Evolutionary conservation across 768 basidiomycete species (phyloP).

Genomic region (Candolleomyces aberdarensis): DNA sequence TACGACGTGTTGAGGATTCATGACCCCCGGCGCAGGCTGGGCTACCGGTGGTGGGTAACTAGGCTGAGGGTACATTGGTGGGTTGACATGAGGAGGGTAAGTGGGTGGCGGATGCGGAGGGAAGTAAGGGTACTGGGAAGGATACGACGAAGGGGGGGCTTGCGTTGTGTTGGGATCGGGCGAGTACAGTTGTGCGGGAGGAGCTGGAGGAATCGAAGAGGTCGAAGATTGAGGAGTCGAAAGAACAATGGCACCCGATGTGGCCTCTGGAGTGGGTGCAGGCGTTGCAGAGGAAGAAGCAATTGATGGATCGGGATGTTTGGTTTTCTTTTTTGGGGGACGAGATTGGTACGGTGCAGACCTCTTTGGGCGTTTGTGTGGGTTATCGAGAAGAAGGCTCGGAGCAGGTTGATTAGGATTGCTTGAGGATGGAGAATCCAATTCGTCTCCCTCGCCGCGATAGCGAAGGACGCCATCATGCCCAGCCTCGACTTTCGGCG

Average conservation of each 20-base stretch:
- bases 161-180: background rate
- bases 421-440: slow-evolving; percentile 39
- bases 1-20: background rate
- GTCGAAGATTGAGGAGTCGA: background rate
- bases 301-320: slow-evolving; percentile 15
- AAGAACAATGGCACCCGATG: background rate
- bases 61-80: slow-evolving; percentile 11
- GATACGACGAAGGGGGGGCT: background rate
- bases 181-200: background rate
- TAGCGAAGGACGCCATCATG: slow-evolving; percentile 81
- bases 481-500: slow-evolving; percentile 84
- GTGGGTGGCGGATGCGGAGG: background rate
- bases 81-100: slow-evolving; percentile 5
- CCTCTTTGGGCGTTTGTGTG: slow-evolving; percentile 38
- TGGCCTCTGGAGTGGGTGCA: slow-evolving; percentile 12
- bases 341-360: slow-evolving; percentile 40
- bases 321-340: slow-evolving; percentile 35
- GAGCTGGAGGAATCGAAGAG: background rate
- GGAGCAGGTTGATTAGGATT: slow-evolving; percentile 26
- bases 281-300: slow-evolving; percentile 14
- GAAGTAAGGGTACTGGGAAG: background rate
- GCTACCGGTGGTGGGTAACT: slow-evolving; percentile 11
- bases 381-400: too few relatives aligned
- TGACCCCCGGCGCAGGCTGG: background rate
- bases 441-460: slow-evolving; percentile 78